Evolutionary conservation across 2,329 filamentous ascomycete species (phyloP), one percentile per base, ranked within the genome.

Genomic region (Fusarium begoniae): DNA sequence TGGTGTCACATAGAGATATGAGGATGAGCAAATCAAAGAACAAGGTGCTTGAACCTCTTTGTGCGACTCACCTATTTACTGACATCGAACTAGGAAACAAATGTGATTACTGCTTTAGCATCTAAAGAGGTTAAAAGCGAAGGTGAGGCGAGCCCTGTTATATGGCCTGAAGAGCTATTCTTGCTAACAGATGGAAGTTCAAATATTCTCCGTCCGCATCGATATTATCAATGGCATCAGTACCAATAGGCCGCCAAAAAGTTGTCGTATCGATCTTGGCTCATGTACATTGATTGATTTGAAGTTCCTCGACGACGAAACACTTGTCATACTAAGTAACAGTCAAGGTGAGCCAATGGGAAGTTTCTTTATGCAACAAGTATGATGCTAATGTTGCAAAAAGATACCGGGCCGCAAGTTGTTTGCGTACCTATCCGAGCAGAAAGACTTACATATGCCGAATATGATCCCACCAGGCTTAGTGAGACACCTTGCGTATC

Each of bases 241-340:
- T 74, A 84, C 84, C 62, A 80, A 81, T 41, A 77, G 82, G 7
- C 75, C 80, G 3, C 83, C 83, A 5, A 79, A 80, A n/a, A 80
- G 81, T 8, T 84, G 84, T 41, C 78, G 80, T 30, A 70, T 90
- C 14, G 80, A 81, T 38, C 80, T 90, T 4, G 82, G 80, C 2
- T 77, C 82, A 11, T 82, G 82, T 17, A 82, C 80, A n/a, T 81
- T 91, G 22, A 80, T 90, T 26, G 91, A 94, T 78, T 80, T 92
- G 20, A 91, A 92, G 78, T 94, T 95, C 77, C 86, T 93, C 48
- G 87, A 92, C 75, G 89, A 92, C 63, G 81, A 86, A 18, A 85
- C 83, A 0, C 79, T 95, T 4, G 84, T 94, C 60, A 74, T 93
- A 4, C 85, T 95, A 5, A 81, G 88, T 87, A 81, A 78, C 79